phyloP scores from a whole-genome alignment of 2,329 filamentous ascomycete species.

The Coleophoma crateriformis region DNA sequence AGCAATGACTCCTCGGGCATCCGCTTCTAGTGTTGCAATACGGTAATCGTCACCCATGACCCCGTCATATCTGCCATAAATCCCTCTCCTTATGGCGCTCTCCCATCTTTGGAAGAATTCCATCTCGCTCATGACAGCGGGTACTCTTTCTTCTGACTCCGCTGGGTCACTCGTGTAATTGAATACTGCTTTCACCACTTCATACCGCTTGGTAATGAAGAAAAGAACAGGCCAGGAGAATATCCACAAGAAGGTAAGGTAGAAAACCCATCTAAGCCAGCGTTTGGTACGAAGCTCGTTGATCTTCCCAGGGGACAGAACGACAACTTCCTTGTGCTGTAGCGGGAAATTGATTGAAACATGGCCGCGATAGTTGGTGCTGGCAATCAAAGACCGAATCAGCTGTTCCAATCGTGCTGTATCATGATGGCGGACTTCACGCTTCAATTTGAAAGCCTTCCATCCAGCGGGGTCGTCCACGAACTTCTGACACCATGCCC shows the following conservation, averaged over 20 bases:
- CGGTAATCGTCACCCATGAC: slow-evolving; percentile 24
- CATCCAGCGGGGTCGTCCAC: slow-evolving; percentile 51
- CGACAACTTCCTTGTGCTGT: slow-evolving; percentile 48
- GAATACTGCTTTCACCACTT: slow-evolving; percentile 54
- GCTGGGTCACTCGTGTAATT: slow-evolving; percentile 16
- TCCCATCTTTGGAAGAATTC: slow-evolving; percentile 62
- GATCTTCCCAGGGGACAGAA: slow-evolving; percentile 57
- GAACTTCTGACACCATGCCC: slow-evolving; percentile 61
- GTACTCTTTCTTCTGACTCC: slow-evolving; percentile 9
- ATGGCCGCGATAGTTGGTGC: slow-evolving; percentile 63
- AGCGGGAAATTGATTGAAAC: slow-evolving; percentile 54
- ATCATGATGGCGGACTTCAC: slow-evolving; percentile 56
- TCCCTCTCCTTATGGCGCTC: slow-evolving; percentile 51
- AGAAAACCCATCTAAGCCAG: slow-evolving; percentile 62
- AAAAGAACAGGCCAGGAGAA: slow-evolving; percentile 67
- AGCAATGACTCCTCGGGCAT: slow-evolving; percentile 11
- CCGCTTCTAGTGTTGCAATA: slow-evolving; percentile 10
- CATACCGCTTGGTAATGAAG: slow-evolving; percentile 61
- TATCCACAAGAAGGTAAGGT: slow-evolving; percentile 62
- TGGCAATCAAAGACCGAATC: slow-evolving; percentile 51
- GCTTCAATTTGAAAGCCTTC: slow-evolving; percentile 48
- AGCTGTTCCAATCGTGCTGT: slow-evolving; percentile 42
- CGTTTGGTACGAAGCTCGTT: slow-evolving; percentile 60
- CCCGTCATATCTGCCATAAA: slow-evolving; percentile 40
- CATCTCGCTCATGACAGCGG: slow-evolving; percentile 32